Evolutionary conservation across 140 eudicot species (phyloP).

Genomic region (Cichorium intybus): DNA sequence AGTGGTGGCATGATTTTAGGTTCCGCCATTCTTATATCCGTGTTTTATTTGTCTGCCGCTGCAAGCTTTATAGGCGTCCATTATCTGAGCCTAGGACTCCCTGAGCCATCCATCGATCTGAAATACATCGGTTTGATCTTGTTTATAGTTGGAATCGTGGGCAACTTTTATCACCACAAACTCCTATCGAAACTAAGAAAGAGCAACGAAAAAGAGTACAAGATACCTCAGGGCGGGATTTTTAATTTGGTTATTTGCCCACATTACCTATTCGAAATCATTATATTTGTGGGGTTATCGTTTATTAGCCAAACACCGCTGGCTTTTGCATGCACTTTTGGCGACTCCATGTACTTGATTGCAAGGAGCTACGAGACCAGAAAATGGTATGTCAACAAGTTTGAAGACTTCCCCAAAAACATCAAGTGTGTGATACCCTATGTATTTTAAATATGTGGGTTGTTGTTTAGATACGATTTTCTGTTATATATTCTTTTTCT

Average conservation of each 20-base stretch:
- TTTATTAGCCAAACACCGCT: slow-evolving; percentile 56
- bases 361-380: slow-evolving; percentile 69
- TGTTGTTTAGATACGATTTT: neutral
- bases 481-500: neutral
- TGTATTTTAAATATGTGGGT: slow-evolving; percentile 13
- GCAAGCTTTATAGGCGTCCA: slow-evolving; percentile 39
- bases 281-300: slow-evolving; percentile 45
- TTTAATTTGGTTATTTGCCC: slow-evolving; percentile 66
- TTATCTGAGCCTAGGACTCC: slow-evolving; percentile 21
- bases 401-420: slow-evolving; percentile 61
- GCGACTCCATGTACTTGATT: slow-evolving; percentile 40
- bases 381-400: slow-evolving; percentile 74
- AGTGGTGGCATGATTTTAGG: slow-evolving; percentile 56
- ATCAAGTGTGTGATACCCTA: slow-evolving; percentile 70
- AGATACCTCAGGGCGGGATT: slow-evolving; percentile 64
- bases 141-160: slow-evolving; percentile 46
- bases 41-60: slow-evolving; percentile 28
- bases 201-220: slow-evolving; percentile 38
- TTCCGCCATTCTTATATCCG: slow-evolving; percentile 25
- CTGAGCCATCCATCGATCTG: slow-evolving; percentile 53
- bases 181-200: slow-evolving; percentile 57
- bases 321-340: slow-evolving; percentile 35
- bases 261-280: slow-evolving; percentile 61
- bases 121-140: slow-evolving; percentile 43
- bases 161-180: slow-evolving; percentile 75